These are phyloP conservation scores for Spiraea crenata DNA, from an alignment of 331 rosid genomes.

Conservation along the genomic window DNA sequence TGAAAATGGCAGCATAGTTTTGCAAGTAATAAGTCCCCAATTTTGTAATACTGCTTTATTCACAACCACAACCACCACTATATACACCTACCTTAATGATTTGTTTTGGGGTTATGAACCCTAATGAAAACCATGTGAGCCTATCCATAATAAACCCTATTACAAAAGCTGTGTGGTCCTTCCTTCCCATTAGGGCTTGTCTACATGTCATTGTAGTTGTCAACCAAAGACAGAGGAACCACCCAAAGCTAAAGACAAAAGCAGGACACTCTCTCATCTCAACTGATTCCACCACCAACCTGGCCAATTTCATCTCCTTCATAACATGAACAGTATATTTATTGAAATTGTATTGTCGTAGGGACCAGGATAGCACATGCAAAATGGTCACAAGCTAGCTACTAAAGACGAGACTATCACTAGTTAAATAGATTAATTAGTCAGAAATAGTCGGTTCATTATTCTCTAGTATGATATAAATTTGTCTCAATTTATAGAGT, in stretches of 20 bases:
- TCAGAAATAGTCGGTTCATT: background rate
- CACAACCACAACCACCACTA: conserved; percentile 12
- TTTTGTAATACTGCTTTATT: conserved; percentile 6
- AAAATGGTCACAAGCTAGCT: conserved; percentile 19
- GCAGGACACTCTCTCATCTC: conserved; percentile 34
- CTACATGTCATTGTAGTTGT: conserved; percentile 49
- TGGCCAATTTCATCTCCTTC: conserved; percentile 35
- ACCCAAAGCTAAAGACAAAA: conserved; percentile 76
- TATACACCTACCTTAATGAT: conserved; percentile 21
- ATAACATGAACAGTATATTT: conserved; percentile 12
- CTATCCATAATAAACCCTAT: conserved; percentile 1
- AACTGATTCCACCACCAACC: conserved; percentile 68
- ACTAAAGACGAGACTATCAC: background rate
- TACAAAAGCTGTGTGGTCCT: conserved; percentile 51
- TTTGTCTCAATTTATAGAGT: too few species aligned
- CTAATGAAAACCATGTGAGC: conserved; percentile 45
- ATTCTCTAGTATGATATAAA: too few species aligned
- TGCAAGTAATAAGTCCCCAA: conserved; percentile 11
- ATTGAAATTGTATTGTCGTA: conserved; percentile 27
- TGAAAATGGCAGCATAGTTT: conserved; percentile 26
- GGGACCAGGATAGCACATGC: conserved; percentile 50
- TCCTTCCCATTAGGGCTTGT: conserved; percentile 42
- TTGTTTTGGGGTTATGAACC: background rate
- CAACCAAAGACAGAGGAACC: conserved; percentile 63
- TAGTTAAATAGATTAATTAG: background rate